Evolutionary conservation across 1,284 basidiomycete genomes (phyloP).

Genomic region (Naganishia albida): DNA sequence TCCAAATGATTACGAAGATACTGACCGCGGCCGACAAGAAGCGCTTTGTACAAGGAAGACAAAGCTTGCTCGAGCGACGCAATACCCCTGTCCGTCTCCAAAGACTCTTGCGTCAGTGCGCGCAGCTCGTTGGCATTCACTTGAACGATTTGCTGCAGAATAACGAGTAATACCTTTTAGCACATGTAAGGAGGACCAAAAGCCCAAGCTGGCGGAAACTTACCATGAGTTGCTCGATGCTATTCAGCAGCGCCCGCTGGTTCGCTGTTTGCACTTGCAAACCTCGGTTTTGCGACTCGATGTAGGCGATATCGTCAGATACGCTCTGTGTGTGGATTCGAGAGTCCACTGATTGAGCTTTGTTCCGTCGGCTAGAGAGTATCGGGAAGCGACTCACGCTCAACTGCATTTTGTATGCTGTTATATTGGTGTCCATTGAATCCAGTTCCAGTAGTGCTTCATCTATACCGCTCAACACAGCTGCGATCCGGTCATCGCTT

Average conservation of each 20-base stretch:
- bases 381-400: conserved; percentile 63
- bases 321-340: conserved; percentile 65
- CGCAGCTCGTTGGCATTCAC: conserved; percentile 76
- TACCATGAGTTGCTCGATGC: conserved; percentile 81
- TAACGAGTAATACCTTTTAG: conserved; percentile 8
- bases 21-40: conserved; percentile 82
- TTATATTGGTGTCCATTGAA: conserved; percentile 78
- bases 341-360: neutral
- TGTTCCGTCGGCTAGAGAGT: neutral
- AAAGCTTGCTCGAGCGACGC: conserved; percentile 77
- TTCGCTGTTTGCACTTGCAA: conserved; percentile 97
- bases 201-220: conserved; percentile 37
- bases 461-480: conserved; percentile 86
- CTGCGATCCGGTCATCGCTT: conserved; percentile 75
- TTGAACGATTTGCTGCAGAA: conserved; percentile 80
- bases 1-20: neutral
- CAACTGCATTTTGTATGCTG: conserved; percentile 89
- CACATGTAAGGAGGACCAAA: neutral
- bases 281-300: conserved; percentile 95
- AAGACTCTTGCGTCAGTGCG: conserved; percentile 78
- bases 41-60: conserved; percentile 88
- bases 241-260: conserved; percentile 76
- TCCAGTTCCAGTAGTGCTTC: conserved; percentile 82
- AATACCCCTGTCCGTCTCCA: conserved; percentile 76
- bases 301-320: conserved; percentile 89